Evolutionary conservation across 2,329 filamentous ascomycete species (phyloP).

Genomic region (Lomentospora prolificans): DNA sequence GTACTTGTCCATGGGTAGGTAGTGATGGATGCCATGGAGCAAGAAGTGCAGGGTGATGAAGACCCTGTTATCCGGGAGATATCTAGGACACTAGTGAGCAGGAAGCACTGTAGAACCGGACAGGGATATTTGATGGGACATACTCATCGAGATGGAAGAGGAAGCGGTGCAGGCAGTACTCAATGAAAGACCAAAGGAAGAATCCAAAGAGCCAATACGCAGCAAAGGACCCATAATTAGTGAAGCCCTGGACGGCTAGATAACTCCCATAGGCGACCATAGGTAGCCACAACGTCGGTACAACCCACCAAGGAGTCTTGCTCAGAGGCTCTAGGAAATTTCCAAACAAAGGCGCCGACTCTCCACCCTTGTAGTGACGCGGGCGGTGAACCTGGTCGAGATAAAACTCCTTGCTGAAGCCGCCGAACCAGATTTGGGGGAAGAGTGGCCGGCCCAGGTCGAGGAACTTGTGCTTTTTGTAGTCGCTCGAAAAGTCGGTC

Average conservation of each 20-base stretch:
- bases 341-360: conserved; percentile 87
- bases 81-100: conserved; percentile 41
- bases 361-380: conserved; percentile 88
- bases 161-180: conserved; percentile 82
- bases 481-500: conserved; percentile 68
- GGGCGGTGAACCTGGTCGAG: conserved; percentile 92
- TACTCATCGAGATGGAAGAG: conserved; percentile 92
- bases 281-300: conserved; percentile 82
- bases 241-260: conserved; percentile 52
- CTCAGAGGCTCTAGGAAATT: conserved; percentile 98
- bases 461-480: conserved; percentile 85
- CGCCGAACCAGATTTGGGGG: conserved; percentile 77
- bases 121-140: conserved; percentile 22
- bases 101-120: not conserved
- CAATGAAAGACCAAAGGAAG: conserved; percentile 77
- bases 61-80: conserved; percentile 84
- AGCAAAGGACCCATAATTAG: conserved; percentile 33
- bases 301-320: conserved; percentile 88
- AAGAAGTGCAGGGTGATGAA: conserved; percentile 82
- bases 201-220: conserved; percentile 63
- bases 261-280: conserved; percentile 62
- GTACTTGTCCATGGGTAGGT: conserved; percentile 98
- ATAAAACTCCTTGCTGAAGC: conserved; percentile 93
- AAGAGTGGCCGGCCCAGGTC: conserved; percentile 79
- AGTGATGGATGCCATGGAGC: conserved; percentile 94